Evolutionary conservation across 352 stramenopile species (phyloP).

Genomic region (Phytopythium chamaehyphon): DNA sequence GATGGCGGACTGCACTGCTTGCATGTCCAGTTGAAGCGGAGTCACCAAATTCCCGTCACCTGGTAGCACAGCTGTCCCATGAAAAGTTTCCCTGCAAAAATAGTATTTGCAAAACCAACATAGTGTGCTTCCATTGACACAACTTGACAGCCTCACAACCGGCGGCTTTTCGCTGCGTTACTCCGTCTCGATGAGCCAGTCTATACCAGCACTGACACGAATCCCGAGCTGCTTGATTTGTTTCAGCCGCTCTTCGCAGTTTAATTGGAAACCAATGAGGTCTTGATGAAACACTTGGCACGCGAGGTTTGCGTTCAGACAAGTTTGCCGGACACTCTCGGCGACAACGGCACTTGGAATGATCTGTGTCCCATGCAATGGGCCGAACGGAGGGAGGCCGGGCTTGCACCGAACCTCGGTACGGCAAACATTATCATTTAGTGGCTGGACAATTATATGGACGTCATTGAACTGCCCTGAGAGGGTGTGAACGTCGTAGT

Average conservation of each 20-base stretch:
- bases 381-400: constrained; percentile 69
- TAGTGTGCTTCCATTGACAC: too few species aligned
- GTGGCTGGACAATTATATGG: constrained; percentile 81
- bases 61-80: too few species aligned
- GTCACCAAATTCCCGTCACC: too few species aligned
- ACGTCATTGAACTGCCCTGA: constrained; percentile 86
- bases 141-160: background rate
- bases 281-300: constrained; percentile 84
- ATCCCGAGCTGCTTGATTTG: constrained; percentile 84
- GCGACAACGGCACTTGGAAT: constrained; percentile 58
- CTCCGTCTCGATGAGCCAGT: constrained; percentile 6
- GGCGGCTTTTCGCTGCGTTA: background rate
- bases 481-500: constrained; percentile 72
- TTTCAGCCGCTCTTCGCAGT: constrained; percentile 81
- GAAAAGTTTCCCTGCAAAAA: too few species aligned
- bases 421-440: constrained; percentile 73
- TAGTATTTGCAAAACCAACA: too few species aligned
- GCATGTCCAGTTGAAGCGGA: background rate
- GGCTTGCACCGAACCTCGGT: constrained; percentile 70
- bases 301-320: constrained; percentile 79
- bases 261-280: constrained; percentile 71
- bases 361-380: constrained; percentile 71
- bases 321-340: constrained; percentile 66
- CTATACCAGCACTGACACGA: constrained; percentile 14
- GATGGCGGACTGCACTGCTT: constrained; percentile 26